Base-by-base conservation (phyloP, 257 asterid species). In the Ilex aquifolium region DNA sequence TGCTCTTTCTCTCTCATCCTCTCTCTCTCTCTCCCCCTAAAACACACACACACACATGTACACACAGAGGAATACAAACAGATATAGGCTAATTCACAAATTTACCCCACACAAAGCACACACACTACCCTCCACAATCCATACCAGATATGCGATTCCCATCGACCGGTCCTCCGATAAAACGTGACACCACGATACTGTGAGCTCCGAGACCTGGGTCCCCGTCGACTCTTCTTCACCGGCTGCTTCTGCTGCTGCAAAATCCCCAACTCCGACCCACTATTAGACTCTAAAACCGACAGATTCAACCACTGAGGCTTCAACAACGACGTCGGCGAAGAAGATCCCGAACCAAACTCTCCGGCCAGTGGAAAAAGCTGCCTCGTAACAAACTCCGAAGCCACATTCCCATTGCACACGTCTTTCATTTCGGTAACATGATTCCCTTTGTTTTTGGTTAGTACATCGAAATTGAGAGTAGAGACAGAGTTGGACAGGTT, bases 111-210 rank as follows among this genome's bases (percentile, higher is more conserved):
- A 36, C 42, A 36, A 4, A 36, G 27, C 42, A 36, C 42, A 36
- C 42, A 36, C 42, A 36, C 42, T 21, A 21, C 27, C 27, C 27
- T 21, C 0, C 1, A 21, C 27, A 21, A 21, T 21, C 27, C 81
- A 31, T 27, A 90, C 98, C 98, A 91, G 83, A 91, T 91, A 67
- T 91, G 96, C 7, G 98, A 91, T 75, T 91, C 98, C 98, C 98
- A 91, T 84, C 98, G 80, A 31, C 98, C 98, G 58, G 96, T 88
- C 68, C 98, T 79, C 58, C 96, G 87, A 71, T 91, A 91, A 75
- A 91, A 91, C 68, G 98, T 91, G 61, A 91, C 96, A 12, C 98
- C 98, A n/a, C 96, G 88, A 66, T 88, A 91, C 74, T 91, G 98
- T 6, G 98, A 91, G 79, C 96, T 88, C 70, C 94, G 83, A 7